Percentiles rank a stretch among this genome's conserved stretches.
Evolutionary conservation across 192 early-diverging fungal species (phyloP).

Genomic region (Coemansia guatemalensis): DNA sequence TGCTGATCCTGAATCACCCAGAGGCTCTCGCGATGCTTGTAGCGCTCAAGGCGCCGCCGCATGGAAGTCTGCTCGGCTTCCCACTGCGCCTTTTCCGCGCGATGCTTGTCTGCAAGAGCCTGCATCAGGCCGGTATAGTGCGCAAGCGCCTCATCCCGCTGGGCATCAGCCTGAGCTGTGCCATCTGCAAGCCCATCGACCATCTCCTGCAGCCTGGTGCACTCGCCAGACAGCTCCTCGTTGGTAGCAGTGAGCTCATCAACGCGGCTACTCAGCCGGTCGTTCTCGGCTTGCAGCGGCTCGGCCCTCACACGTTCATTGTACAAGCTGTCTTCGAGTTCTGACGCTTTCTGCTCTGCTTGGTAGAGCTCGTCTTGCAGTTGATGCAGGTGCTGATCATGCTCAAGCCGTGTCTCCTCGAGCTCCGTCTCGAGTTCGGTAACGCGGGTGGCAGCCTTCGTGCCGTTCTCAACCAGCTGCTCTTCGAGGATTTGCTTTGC

Average conservation of each 20-base stretch:
- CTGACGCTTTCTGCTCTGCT: slow-evolving; percentile 10
- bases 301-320: slow-evolving; percentile 11
- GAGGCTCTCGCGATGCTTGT: slow-evolving; percentile 27
- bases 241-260: slow-evolving; percentile 13
- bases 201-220: slow-evolving; percentile 13
- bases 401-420: slow-evolving; percentile 12
- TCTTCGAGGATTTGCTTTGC: slow-evolving; percentile 8
- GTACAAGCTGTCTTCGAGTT: neutral
- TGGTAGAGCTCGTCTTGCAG: slow-evolving; percentile 16
- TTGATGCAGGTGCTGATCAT: neutral
- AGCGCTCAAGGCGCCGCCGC: slow-evolving; percentile 28
- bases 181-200: slow-evolving; percentile 14
- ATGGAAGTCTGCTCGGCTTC: slow-evolving; percentile 20
- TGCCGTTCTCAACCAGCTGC: slow-evolving; percentile 14
- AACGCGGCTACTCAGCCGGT: slow-evolving; percentile 5
- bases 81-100: slow-evolving; percentile 36
- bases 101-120: slow-evolving; percentile 19
- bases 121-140: slow-evolving; percentile 36
- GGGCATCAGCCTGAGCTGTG: slow-evolving; percentile 1
- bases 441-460: neutral
- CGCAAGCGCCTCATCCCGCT: slow-evolving; percentile 17
- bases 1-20: slow-evolving; percentile 22
- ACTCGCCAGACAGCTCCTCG: slow-evolving; percentile 18
- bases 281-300: slow-evolving; percentile 23
- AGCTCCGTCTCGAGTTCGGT: slow-evolving; percentile 15